Percentiles rank a stretch among this genome's conserved stretches.
Conservation (phyloP, 306 rosid species). For the Cercis canadensis region DNA sequence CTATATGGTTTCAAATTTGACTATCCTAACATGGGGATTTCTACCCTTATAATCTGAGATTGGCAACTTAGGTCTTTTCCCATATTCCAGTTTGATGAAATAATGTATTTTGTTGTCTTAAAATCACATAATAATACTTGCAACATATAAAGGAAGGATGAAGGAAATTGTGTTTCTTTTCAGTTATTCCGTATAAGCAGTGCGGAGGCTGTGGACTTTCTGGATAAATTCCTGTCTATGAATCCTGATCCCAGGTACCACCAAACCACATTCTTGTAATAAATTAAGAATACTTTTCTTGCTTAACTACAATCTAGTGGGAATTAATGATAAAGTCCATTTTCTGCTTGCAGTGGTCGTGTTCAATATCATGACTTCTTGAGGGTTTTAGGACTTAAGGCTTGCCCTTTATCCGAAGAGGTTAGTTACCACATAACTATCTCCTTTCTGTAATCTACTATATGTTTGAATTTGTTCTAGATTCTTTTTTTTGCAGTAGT, state of each 20-base stretch:
- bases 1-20: too few species aligned
- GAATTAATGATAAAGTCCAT: conserved; percentile 31
- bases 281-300: conserved; percentile 13
- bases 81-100: neutral
- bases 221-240: conserved; percentile 83
- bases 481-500: too few species aligned
- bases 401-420: conserved; percentile 71
- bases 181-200: conserved; percentile 73
- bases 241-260: conserved; percentile 78
- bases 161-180: conserved; percentile 31
- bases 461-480: too few species aligned
- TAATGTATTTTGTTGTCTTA: neutral
- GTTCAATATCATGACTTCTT: conserved; percentile 75
- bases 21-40: too few species aligned
- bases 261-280: conserved; percentile 29
- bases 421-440: conserved; percentile 51
- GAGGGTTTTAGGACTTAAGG: conserved; percentile 70
- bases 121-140: neutral
- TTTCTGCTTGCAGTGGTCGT: conserved; percentile 67
- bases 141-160: conserved; percentile 33
- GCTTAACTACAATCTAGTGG: conserved; percentile 16
- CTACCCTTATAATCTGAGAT: neutral
- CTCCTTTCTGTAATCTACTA: neutral
- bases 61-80: neutral
- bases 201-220: conserved; percentile 79